These are phyloP conservation scores for Septoria linicola DNA, from an alignment of 2,329 filamentous ascomycete genomes.

Conservation along the genomic window DNA sequence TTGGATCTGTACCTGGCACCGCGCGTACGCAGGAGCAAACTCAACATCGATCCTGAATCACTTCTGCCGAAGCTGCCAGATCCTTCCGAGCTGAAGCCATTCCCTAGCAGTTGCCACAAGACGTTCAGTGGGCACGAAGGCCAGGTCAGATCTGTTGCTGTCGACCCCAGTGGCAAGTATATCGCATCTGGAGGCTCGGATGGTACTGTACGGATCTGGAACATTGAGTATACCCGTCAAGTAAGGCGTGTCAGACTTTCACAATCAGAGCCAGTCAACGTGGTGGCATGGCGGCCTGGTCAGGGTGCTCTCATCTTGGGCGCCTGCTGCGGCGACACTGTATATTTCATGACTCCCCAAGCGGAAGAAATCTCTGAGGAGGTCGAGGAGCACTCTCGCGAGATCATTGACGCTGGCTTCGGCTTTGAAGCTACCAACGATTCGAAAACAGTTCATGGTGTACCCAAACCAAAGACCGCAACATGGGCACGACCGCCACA, in stretches of 20 bases:
- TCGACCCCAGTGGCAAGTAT: constrained; percentile 83
- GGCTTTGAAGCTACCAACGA: constrained; percentile 76
- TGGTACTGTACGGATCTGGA: constrained; percentile 87
- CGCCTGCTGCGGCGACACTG: constrained; percentile 77
- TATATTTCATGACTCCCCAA: constrained; percentile 74
- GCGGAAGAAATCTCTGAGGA: constrained; percentile 31
- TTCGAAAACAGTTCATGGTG: constrained; percentile 50
- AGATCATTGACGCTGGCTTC: constrained; percentile 83
- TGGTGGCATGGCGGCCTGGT: constrained; percentile 84
- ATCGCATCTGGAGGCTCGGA: constrained; percentile 93
- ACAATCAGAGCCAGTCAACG: constrained; percentile 74
- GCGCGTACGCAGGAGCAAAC: constrained; percentile 82
- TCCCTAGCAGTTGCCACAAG: constrained; percentile 85
- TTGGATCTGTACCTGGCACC: constrained; percentile 94
- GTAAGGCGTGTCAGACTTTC: constrained; percentile 81
- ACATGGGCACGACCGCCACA: constrained; percentile 80
- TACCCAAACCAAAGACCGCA: constrained; percentile 69
- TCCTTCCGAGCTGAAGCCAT: constrained; percentile 89
- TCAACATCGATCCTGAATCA: constrained; percentile 95
- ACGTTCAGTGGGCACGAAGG: constrained; percentile 87
- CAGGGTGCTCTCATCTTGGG: constrained; percentile 78
- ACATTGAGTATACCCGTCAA: constrained; percentile 79
- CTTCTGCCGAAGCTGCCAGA: constrained; percentile 89
- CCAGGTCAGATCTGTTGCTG: constrained; percentile 76
- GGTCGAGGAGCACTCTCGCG: constrained; percentile 70